These are phyloP conservation scores for Fusarium sp. DNA, from an alignment of 2,329 filamentous ascomycete species.

Conservation along the genomic window DNA sequence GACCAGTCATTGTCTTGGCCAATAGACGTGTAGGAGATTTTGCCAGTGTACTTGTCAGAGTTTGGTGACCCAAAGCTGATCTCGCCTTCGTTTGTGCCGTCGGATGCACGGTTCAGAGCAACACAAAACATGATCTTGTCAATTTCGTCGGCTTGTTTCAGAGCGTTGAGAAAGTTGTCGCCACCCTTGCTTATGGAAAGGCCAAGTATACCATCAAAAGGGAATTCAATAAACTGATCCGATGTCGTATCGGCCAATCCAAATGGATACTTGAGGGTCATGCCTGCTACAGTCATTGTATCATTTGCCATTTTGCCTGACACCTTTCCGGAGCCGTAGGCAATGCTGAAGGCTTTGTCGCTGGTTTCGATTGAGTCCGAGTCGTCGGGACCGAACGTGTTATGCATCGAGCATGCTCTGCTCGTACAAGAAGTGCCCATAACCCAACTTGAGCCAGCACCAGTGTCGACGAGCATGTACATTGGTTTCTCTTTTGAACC, in stretches of 20 bases:
- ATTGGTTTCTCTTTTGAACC: conserved; percentile 64
- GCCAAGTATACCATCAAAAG: conserved; percentile 88
- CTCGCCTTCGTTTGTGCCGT: conserved; percentile 75
- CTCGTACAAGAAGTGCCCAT: conserved; percentile 76
- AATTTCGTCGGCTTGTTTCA: conserved; percentile 66
- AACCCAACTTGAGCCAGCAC: conserved; percentile 81
- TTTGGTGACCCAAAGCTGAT: conserved; percentile 80
- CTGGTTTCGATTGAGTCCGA: conserved; percentile 70
- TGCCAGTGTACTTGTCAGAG: conserved; percentile 70
- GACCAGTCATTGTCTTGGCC: conserved; percentile 72
- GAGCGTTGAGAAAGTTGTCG: conserved; percentile 72
- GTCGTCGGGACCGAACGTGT: conserved; percentile 70
- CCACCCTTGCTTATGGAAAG: conserved; percentile 70
- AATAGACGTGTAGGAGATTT: conserved; percentile 71
- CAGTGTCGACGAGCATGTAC: conserved; percentile 72
- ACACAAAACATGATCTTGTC: conserved; percentile 74
- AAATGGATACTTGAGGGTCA: conserved; percentile 72
- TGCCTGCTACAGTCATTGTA: conserved; percentile 70
- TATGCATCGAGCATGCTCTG: conserved; percentile 73
- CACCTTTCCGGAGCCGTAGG: conserved; percentile 81
- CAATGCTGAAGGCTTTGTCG: conserved; percentile 67
- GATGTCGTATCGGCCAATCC: conserved; percentile 78
- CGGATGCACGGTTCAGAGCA: conserved; percentile 71
- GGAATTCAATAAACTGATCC: conserved; percentile 77
- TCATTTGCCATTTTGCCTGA: conserved; percentile 73